Base-by-base conservation (phyloP, 768 basidiomycete genomes). In the Sarcodon aspratus region DNA sequence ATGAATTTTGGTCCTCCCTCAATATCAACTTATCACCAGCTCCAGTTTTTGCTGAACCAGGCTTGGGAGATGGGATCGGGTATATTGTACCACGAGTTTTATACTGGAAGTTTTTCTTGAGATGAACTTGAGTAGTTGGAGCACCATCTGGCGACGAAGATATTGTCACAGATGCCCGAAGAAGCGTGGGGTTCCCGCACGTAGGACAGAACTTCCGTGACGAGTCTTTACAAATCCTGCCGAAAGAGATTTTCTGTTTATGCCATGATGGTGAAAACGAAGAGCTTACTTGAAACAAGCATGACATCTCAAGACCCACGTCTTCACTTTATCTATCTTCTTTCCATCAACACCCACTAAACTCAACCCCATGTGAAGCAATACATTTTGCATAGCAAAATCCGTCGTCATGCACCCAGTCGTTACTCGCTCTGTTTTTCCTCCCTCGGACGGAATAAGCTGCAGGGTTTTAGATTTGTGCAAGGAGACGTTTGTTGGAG, bases 331-430 rank as follows among this genome's bases (percentile, higher is more conserved):
- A 54, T 85, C 77, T 50, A 99, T 95, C 55, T 79, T 74, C 68
- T 85, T 94, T 5, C 96, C 96, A 53, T 93, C 91, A 7, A 87
- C 76, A 8, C 92, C 83, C 9, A 99, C 82, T 31, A 98, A 72
- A 52, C 83, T 86, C 53, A 99, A 66, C 0, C 87, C 87, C 87
- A 98, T 93, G 63, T 96, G 94, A 46, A 99, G 66, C 54, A 95
- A 66, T 17, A 98, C 90, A 59, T 99, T 99, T 66, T 99, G 96
- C 82, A 99, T 96, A 13, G 96, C 96, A 63, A 93, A 98, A 75
- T 99, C 96, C 17, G 89, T 89, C 8, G 96, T 98, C 87, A 98
- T 92, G 62, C 94, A 96, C 13, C 93, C 96, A 6, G 78, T 80
- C 47, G 71, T 72, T 43, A 95, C 71, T 63, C 37, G 69, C 62